Conservation (phyloP, 371 early-diverging fungal species). For the Lichtheimia corymbifera region DNA sequence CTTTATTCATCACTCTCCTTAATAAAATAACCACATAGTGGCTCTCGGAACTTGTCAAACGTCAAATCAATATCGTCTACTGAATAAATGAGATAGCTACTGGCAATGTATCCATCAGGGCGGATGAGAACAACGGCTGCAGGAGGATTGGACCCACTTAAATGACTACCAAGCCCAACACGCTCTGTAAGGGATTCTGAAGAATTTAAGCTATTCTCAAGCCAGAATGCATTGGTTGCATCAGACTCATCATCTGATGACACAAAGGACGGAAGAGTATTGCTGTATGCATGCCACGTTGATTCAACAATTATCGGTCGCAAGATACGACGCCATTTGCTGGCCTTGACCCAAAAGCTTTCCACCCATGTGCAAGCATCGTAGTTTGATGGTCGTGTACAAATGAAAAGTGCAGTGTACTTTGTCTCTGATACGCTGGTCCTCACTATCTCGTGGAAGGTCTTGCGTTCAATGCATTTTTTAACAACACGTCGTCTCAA, state of each 20-base stretch:
- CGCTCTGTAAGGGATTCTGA: conserved; percentile 1
- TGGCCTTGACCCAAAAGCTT: conserved; percentile 13
- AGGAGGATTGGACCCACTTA: conserved; percentile 6
- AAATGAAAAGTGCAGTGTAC: conserved; percentile 9
- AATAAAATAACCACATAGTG: no score
- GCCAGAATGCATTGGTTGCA: conserved; percentile 9
- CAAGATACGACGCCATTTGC: background rate
- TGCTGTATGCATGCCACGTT: background rate
- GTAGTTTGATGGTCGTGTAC: background rate
- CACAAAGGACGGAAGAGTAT: background rate
- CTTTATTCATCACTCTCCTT: no score
- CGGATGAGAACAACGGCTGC: conserved; percentile 13
- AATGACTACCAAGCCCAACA: conserved; percentile 5
- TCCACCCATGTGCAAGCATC: conserved; percentile 2
- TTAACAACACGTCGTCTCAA: background rate
- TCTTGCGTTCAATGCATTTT: background rate
- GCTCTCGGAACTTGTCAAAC: background rate
- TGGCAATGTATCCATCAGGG: conserved; percentile 14
- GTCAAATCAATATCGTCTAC: conserved; percentile 6
- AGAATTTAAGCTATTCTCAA: background rate
- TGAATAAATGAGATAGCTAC: conserved; percentile 4
- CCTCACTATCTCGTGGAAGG: background rate
- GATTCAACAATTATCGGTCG: background rate
- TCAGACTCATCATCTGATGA: background rate
- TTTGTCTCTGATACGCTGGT: conserved; percentile 10